phyloP scores from a whole-genome alignment of 176 grass and related monocot species.

The Ensete ventricosum region DNA sequence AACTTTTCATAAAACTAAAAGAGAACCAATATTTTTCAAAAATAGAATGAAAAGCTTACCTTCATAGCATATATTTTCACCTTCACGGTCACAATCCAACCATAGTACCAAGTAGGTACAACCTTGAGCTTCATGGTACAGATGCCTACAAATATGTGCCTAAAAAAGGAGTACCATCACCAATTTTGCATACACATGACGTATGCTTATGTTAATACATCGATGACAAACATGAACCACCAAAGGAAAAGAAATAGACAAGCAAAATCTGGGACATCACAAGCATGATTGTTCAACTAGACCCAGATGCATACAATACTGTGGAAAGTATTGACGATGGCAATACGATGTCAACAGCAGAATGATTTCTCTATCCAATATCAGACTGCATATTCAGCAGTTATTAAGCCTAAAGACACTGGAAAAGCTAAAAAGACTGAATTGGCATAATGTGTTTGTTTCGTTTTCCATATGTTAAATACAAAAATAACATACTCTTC shows the following conservation, averaged over 20 bases:
- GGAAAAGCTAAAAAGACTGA: too few species aligned
- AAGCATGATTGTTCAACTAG: neutral
- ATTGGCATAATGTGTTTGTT: too few species aligned
- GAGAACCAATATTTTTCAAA: neutral
- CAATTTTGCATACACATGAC: conserved; percentile 5
- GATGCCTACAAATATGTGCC: conserved; percentile 90
- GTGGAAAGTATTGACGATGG: neutral
- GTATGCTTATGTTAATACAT: neutral
- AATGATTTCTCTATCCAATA: neutral
- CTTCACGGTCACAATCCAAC: conserved; percentile 96
- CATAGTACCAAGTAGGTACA: conserved; percentile 77
- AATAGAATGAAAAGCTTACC: conserved; percentile 29
- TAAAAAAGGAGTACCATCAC: conserved; percentile 21
- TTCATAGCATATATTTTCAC: conserved; percentile 99
- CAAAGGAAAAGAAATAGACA: neutral
- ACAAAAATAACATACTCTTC: neutral
- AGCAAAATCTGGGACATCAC: neutral
- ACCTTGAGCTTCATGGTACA: conserved; percentile 79
- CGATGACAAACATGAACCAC: neutral
- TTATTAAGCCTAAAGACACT: too few species aligned
- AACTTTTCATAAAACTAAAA: neutral
- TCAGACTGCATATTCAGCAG: too few species aligned
- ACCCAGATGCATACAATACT: neutral
- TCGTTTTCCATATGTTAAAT: neutral
- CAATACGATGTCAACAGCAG: neutral